Conservation (phyloP, 495 filamentous ascomycete species). For the Rusavskia elegans region DNA sequence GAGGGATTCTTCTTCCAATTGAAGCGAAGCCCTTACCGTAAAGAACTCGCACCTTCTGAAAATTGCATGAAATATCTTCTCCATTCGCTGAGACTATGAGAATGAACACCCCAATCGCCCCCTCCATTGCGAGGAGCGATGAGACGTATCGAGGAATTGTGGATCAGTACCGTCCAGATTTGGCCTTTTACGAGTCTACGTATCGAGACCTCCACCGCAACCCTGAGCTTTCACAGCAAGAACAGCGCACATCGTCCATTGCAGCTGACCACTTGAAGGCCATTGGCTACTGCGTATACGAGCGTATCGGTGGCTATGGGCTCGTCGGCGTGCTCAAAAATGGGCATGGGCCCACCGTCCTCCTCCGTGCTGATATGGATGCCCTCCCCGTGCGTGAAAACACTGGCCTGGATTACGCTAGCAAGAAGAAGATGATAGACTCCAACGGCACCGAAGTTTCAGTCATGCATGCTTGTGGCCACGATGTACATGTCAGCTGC, state of each 20-base stretch:
- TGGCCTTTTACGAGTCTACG: conserved; percentile 24
- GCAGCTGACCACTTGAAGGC: conserved; percentile 22
- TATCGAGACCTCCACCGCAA: conserved; percentile 31
- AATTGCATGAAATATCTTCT: too few species aligned
- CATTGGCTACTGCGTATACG: conserved; percentile 28
- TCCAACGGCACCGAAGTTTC: conserved; percentile 29
- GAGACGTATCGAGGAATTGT: neutral
- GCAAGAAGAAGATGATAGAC: conserved; percentile 24
- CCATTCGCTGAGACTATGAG: too few species aligned
- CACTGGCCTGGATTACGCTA: conserved; percentile 40
- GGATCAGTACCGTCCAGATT: neutral
- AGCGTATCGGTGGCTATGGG: conserved; percentile 40
- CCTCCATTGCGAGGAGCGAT: neutral
- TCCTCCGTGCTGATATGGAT: conserved; percentile 47
- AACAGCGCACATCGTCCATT: conserved; percentile 26
- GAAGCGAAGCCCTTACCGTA: too few species aligned
- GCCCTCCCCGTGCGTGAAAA: conserved; percentile 41
- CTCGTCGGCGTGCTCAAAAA: conserved; percentile 39
- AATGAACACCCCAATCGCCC: too few species aligned
- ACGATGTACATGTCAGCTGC: conserved; percentile 43
- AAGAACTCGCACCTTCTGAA: too few species aligned
- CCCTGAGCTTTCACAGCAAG: conserved; percentile 37
- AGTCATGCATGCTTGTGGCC: conserved; percentile 54
- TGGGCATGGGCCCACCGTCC: conserved; percentile 33
- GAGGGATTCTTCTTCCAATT: too few species aligned